These are phyloP conservation scores for Colletotrichum spaethianum DNA, from an alignment of 2,329 filamentous ascomycete species.

Conservation along the genomic window DNA sequence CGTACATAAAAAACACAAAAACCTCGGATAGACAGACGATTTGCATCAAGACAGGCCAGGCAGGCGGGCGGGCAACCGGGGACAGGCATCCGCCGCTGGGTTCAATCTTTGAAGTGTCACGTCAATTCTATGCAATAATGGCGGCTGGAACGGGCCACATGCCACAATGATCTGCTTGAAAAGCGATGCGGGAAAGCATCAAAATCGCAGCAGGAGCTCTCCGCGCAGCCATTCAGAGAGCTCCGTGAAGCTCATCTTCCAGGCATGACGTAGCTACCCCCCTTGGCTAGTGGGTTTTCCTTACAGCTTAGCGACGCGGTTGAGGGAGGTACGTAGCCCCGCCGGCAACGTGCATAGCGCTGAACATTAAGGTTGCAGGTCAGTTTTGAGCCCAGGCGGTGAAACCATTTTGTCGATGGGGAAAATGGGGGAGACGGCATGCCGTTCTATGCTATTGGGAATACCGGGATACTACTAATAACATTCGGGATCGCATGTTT, in stretches of 20 bases:
- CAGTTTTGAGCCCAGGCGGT: conserved; percentile 36
- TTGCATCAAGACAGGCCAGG: neutral
- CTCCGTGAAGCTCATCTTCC: conserved; percentile 34
- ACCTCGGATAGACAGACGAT: neutral
- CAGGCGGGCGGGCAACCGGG: neutral
- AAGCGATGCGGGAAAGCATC: conserved; percentile 35
- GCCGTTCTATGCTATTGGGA: conserved; percentile 16
- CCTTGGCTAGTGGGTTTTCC: conserved; percentile 27
- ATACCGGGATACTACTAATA: neutral
- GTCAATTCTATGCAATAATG: conserved; percentile 37
- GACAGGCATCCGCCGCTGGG: neutral
- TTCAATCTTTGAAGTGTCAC: conserved; percentile 26
- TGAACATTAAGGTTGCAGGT: conserved; percentile 41
- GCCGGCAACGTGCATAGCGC: conserved; percentile 26
- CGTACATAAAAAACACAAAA: neutral
- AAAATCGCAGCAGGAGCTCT: conserved; percentile 13
- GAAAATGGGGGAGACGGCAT: conserved; percentile 20
- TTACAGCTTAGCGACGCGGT: neutral
- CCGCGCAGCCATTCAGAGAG: conserved; percentile 40
- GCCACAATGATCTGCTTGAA: conserved; percentile 40
- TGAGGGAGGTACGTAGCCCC: conserved; percentile 18
- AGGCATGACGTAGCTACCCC: conserved; percentile 40
- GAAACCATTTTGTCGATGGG: conserved; percentile 35
- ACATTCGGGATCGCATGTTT: neutral
- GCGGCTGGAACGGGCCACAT: conserved; percentile 23